Conservation (phyloP, 2,329 filamentous ascomycete genomes). For the Xylariaceae sp. region DNA sequence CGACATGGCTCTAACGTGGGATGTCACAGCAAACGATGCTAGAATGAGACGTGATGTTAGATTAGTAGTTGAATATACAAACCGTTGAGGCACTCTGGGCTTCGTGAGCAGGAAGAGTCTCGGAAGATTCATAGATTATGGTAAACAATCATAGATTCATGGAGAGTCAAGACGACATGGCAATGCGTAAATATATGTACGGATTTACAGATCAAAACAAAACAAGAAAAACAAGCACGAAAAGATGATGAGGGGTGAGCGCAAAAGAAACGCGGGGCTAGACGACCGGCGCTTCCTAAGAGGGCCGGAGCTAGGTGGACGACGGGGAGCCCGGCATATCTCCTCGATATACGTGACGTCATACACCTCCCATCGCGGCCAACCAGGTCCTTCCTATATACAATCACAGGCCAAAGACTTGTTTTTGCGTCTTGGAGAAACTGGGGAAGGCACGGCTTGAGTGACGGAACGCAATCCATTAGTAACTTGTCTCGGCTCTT, state of each 20-base stretch:
- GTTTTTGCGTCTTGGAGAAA: too few relatives aligned
- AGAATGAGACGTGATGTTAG: background rate
- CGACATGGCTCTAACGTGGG: conserved; percentile 41
- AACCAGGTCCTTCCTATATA: too few relatives aligned
- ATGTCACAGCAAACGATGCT: conserved; percentile 17
- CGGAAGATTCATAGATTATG: conserved; percentile 26
- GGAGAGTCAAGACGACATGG: background rate
- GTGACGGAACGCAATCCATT: too few relatives aligned
- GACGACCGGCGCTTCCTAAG: background rate
- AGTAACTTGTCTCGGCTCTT: too few relatives aligned
- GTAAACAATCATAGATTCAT: background rate
- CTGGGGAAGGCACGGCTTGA: too few relatives aligned
- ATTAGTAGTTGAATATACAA: conserved; percentile 2
- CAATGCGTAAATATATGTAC: too few relatives aligned
- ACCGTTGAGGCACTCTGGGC: conserved; percentile 12
- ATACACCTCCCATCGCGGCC: background rate
- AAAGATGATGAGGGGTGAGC: background rate
- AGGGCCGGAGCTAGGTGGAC: background rate
- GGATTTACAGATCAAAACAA: background rate
- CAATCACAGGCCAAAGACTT: too few relatives aligned
- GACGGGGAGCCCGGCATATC: background rate
- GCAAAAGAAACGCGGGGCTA: background rate
- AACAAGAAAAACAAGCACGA: background rate
- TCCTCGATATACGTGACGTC: background rate
- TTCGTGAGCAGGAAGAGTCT: conserved; percentile 16